Conservation (phyloP, 2,329 filamentous ascomycete genomes). For the Cercospora sp. region DNA sequence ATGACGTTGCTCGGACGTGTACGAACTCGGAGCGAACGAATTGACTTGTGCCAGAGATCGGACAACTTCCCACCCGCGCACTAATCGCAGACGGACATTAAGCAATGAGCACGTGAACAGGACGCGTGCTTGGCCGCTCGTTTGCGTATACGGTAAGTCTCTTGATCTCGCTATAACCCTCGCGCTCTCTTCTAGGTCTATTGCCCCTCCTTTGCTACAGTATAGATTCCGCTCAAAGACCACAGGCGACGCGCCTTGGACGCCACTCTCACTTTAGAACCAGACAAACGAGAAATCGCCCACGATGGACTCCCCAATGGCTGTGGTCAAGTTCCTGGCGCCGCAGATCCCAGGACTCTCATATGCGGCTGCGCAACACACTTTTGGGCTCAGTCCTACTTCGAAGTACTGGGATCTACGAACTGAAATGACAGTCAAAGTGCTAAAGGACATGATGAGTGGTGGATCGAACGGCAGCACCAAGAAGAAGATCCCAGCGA, state of each 20-base stretch:
- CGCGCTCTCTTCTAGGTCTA: neutral
- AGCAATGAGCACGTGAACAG: slow-evolving; percentile 11
- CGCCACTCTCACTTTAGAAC: neutral
- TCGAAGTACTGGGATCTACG: slow-evolving; percentile 76
- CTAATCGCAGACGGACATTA: neutral
- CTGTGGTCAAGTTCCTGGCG: slow-evolving; percentile 45
- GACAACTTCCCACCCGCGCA: slow-evolving; percentile 5
- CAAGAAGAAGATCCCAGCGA: slow-evolving; percentile 47
- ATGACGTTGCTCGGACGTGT: slow-evolving; percentile 2
- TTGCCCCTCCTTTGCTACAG: neutral
- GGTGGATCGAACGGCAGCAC: slow-evolving; percentile 31
- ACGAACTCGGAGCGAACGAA: neutral
- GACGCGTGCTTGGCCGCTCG: slow-evolving; percentile 5
- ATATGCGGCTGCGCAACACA: slow-evolving; percentile 63
- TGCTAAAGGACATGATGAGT: slow-evolving; percentile 67
- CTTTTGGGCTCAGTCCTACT: slow-evolving; percentile 67
- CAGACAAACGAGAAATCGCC: neutral
- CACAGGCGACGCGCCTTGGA: neutral
- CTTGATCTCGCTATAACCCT: no score
- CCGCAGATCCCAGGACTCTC: slow-evolving; percentile 62
- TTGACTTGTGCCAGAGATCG: neutral
- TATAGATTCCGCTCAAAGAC: neutral
- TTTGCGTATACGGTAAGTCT: neutral
- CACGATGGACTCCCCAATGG: slow-evolving; percentile 19
- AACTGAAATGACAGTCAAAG: slow-evolving; percentile 69